phyloP scores from a whole-genome alignment of 495 filamentous ascomycete genomes.

The Chaetomium cochliodes region DNA sequence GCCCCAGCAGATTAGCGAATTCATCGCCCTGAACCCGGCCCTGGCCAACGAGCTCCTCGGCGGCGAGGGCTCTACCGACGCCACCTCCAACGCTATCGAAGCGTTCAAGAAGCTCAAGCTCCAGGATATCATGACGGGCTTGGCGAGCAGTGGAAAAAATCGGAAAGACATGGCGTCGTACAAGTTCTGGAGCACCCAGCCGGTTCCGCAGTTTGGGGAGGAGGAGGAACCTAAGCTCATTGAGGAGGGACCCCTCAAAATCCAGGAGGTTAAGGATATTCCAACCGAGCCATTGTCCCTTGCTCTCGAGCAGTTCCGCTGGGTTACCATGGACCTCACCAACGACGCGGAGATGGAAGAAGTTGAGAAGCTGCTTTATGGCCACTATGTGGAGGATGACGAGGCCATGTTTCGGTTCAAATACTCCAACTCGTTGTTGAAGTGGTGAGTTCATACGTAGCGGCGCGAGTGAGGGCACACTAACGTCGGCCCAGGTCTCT shows the following conservation, averaged over 20 bases:
- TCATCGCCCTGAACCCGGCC: constrained; percentile 61
- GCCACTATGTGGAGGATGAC: constrained; percentile 95
- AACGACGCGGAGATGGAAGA: constrained; percentile 62
- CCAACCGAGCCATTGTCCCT: constrained; percentile 63
- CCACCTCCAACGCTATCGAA: constrained; percentile 51
- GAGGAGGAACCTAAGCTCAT: constrained; percentile 44
- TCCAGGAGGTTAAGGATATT: constrained; percentile 72
- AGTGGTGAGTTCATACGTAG: constrained; percentile 61
- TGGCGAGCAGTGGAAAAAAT: constrained; percentile 74
- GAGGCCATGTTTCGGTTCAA: constrained; percentile 97
- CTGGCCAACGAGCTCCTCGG: constrained; percentile 55
- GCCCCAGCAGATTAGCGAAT: constrained; percentile 49
- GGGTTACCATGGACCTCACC: constrained; percentile 85
- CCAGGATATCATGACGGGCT: constrained; percentile 77
- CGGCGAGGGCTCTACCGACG: constrained; percentile 26
- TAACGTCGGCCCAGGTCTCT: constrained; percentile 64
- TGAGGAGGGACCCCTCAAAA: constrained; percentile 55
- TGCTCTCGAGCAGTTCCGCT: constrained; percentile 78
- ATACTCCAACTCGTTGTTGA: constrained; percentile 83
- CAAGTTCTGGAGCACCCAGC: constrained; percentile 98
- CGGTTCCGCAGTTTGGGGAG: constrained; percentile 78
- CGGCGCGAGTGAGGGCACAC: not conserved
- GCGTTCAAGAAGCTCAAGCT: constrained; percentile 70
- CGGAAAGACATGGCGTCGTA: constrained; percentile 93
- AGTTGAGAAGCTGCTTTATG: constrained; percentile 81